Evolutionary conservation across 148 eudicot species (phyloP), one percentile per base, ranked within the genome.

Genomic region (Rhododendron ferrugineum): DNA sequence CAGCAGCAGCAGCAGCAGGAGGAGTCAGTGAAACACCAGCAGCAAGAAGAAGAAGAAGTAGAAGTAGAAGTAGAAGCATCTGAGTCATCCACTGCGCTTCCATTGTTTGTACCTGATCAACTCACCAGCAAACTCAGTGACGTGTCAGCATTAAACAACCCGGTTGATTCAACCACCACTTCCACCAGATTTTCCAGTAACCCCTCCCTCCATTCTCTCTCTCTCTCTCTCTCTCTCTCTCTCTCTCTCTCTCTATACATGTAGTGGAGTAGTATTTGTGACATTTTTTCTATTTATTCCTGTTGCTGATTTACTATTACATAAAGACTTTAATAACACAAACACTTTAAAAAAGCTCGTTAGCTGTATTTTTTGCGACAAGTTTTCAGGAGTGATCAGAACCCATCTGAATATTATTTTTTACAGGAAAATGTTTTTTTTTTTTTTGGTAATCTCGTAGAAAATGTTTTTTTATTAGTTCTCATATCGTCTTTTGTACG

Each of bases 21-120:
- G 75, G 88, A 93, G 93, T 93, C 95, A 90, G 93, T 90, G 40
- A 46, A 46, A 46, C 88, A 88, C 15, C 88, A 92, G 0, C 85
- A 77, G 1, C 90, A 88, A 10, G 85, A 62, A 62, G 90, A 88
- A 10, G 85, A 58, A 22, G 64, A 52, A 52, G 16, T 14, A 85
- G 86, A 56, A 85, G 46, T 83, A 88, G 83, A 54, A 58, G 64
- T 5, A 23, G 26, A 62, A 7, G 26, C 15, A 86, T 23, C 75
- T 78, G 82, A 76, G 75, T 78, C 87, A 26, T 74, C 92, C 76
- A 90, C 93, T 28, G 93, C 92, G 13, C 94, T 93, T 34, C 96
- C 98, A 36, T 89, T 94, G 89, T 92, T 95, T 90, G 91, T 88
- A 56, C 84, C 96, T 80, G 84, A 62, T 62, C 68, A 90, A 86